Percentiles rank a stretch among this genome's conserved stretches.
phyloP scores from a whole-genome alignment of 2,329 filamentous ascomycete species.

The Mycosphaerelloides madeirae region DNA sequence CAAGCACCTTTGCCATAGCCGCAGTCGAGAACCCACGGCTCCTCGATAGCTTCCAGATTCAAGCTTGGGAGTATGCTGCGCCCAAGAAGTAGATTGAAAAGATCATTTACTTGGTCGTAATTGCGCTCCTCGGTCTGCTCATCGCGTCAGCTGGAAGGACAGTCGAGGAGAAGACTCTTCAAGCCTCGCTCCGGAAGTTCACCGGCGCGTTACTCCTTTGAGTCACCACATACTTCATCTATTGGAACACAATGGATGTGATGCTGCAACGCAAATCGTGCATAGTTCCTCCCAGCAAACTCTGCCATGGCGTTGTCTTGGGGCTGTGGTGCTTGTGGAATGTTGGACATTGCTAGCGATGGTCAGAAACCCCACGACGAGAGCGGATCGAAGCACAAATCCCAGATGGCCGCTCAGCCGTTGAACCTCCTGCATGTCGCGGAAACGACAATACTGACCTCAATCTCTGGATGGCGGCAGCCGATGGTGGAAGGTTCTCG shows the following conservation, averaged over 20 bases:
- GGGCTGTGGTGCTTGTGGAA: constrained; percentile 20
- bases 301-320: constrained; percentile 18
- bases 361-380: not conserved
- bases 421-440: not conserved
- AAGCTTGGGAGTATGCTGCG: constrained; percentile 21
- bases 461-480: too few relatives aligned
- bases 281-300: constrained; percentile 23
- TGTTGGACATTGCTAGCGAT: constrained; percentile 1
- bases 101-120: constrained; percentile 25
- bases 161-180: not conserved
- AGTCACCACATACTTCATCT: constrained; percentile 28
- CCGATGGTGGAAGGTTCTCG: not conserved
- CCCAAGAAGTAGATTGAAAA: constrained; percentile 25
- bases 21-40: constrained; percentile 29
- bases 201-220: not conserved
- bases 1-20: constrained; percentile 32
- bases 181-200: not conserved
- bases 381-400: not conserved
- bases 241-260: constrained; percentile 30
- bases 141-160: constrained; percentile 6
- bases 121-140: constrained; percentile 27
- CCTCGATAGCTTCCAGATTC: constrained; percentile 20
- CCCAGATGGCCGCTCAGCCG: not conserved
- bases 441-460: not conserved
- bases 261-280: constrained; percentile 23